Base-by-base conservation (phyloP, 2,329 filamentous ascomycete genomes). In the Aspergillus sp. region DNA sequence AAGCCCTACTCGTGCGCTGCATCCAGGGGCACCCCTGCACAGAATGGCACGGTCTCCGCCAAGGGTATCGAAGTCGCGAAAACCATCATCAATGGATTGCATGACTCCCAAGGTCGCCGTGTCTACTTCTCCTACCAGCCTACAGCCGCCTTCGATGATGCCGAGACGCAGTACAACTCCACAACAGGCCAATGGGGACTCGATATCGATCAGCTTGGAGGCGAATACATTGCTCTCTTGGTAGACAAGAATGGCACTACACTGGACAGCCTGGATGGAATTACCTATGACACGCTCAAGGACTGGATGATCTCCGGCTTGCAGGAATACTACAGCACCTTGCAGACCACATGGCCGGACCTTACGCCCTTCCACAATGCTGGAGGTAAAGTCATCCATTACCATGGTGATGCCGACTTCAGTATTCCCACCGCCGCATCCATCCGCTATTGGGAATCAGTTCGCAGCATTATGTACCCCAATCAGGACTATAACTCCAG, bases 351-450 rank as follows among this genome's bases (percentile, higher is more conserved):
- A 1, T 69, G 80, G 32, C 82, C 83, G 0, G 84, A 87, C 63
- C 75, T 87, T 0, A 82, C 80, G 0, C 65, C 75, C 9, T 85
- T 85, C 75, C 74, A 81, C 36, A 59, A 74, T 2, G 66, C 75
- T 0, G 84, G 84, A 25, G 84, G 82, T 55, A 87, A 87, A 70
- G 71, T 87, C 5, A 72, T 87, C 8, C 84, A 86, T 69, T 85
- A 79, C 74, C 84, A 87, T 71, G 84, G 84, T 55, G 84, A 87
- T 70, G 81, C 80, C 0, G 85, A 87, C 69, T 70, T 76, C 12
- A 80, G 77, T 5, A 76, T 87, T 61, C 84, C 84, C 1, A 70
- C 84, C 0, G 82, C 77, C 4, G 84, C 82, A 0, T 85, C 83
- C 0, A 79, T 85, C 1, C 82, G 79, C 65, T 87, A 85, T 75